Conservation (phyloP, 2,329 filamentous ascomycete genomes). For the Pseudocercospora cruenta region DNA sequence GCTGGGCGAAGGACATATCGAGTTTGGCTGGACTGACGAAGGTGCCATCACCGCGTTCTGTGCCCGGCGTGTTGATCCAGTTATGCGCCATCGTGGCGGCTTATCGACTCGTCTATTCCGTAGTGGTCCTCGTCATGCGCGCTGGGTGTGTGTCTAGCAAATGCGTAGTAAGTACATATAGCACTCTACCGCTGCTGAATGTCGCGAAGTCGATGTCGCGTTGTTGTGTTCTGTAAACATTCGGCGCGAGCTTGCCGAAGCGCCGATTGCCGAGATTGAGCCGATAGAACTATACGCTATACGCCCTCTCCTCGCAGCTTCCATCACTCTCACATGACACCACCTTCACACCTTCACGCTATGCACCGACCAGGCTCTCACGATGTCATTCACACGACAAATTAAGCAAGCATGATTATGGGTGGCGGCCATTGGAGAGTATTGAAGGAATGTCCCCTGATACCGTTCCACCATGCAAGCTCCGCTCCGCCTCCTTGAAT, state of each 20-base stretch:
- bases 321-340: no score
- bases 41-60: constrained; percentile 81
- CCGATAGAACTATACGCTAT: no score
- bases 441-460: no score
- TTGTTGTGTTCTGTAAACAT: constrained; percentile 20
- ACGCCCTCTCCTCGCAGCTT: not conserved
- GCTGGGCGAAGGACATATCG: constrained; percentile 84
- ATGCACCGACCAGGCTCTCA: no score
- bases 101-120: constrained; percentile 1
- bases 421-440: no score
- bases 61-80: constrained; percentile 81
- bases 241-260: not conserved
- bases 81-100: constrained; percentile 46
- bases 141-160: constrained; percentile 6
- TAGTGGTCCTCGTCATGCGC: constrained; percentile 21
- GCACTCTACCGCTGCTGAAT: not conserved
- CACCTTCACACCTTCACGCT: not conserved
- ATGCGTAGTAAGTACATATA: not conserved
- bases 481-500: no score
- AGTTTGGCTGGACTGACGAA: constrained; percentile 65
- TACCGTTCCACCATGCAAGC: no score
- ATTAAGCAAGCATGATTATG: no score
- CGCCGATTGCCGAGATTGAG: not conserved
- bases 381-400: no score
- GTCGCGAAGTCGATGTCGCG: constrained; percentile 9